Base-by-base conservation (phyloP, 1,139 yeast species). In the Schwanniomyces etchellsii region DNA sequence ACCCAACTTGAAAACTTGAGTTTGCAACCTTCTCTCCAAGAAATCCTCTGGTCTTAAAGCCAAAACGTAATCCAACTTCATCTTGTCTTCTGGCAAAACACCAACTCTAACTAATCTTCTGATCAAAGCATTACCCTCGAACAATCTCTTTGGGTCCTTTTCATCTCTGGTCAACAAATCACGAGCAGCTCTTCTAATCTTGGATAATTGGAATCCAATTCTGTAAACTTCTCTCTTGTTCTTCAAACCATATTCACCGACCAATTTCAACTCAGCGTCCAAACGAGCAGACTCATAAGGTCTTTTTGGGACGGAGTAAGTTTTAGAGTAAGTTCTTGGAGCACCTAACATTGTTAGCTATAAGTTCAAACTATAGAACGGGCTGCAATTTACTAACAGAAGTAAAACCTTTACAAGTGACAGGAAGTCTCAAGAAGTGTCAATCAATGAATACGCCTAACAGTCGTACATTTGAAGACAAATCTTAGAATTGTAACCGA, bases 171-270 rank as follows among this genome's bases (percentile, higher is more conserved):
- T 91, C 74, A 91, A 83, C 64, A 91, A 80, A 66, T 93, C 97
- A 83, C 99, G 95, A 65, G 99, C 99, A 69, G 98, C 98, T 80
- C 98, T 88, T 80, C 99, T 91, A 69, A 91, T 91, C 83, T 91
- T 91, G 51, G 99, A 91, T 66, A 91, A 86, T 77, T 91, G 96
- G 81, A 82, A 86, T 68, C 88, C 89, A 69, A 89, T 85, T 81
- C 96, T 84, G 94, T 89, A 88, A 72, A 91, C 86, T 77, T 91
- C 98, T 70, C 94, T 86, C 89, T 91, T 91, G 96, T 93, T 91
- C 79, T 88, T 89, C 67, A 91, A 83, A 80, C 98, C 99, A 83
- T 74, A 91, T 76, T 91, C 98, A 80, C 98, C 98, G 61, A 95
- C 96, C 63, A 91, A 84, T 76, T 91, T 88, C 70, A 91, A 84